Evolutionary conservation across 1,139 yeast species (phyloP).

Genomic region (Hansenula sp.): DNA sequence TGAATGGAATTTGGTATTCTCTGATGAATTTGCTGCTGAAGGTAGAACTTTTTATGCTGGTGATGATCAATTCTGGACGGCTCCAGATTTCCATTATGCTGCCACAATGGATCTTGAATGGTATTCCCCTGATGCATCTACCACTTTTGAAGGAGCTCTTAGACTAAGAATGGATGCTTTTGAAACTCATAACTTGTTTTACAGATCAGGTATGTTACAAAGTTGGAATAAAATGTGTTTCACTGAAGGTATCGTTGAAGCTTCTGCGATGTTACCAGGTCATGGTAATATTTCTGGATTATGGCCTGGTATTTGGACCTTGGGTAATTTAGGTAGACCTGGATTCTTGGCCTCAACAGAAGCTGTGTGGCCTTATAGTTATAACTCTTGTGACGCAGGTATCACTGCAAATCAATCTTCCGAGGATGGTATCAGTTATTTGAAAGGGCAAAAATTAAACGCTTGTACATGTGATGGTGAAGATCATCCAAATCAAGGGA

Average conservation of each 20-base stretch:
- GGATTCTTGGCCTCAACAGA: conserved; percentile 77
- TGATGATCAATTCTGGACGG: conserved; percentile 83
- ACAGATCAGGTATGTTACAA: conserved; percentile 83
- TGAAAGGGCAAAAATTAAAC: conserved; percentile 74
- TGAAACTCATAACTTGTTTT: conserved; percentile 64
- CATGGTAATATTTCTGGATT: conserved; percentile 66
- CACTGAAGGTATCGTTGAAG: conserved; percentile 69
- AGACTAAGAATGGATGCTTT: conserved; percentile 67
- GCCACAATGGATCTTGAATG: conserved; percentile 84
- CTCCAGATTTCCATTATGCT: conserved; percentile 70
- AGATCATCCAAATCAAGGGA: conserved; percentile 76
- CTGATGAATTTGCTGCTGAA: conserved; percentile 79
- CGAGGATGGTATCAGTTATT: conserved; percentile 72
- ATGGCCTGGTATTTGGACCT: conserved; percentile 92
- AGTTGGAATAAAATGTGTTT: conserved; percentile 82
- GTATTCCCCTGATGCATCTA: conserved; percentile 81
- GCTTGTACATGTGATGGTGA: conserved; percentile 71
- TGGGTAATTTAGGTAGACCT: conserved; percentile 83
- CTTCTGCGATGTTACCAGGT: conserved; percentile 69
- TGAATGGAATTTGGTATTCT: conserved; percentile 66
- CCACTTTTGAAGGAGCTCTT: conserved; percentile 65
- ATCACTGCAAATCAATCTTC: conserved; percentile 84
- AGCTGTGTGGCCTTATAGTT: conserved; percentile 90
- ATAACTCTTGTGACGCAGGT: conserved; percentile 79
- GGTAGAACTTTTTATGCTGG: conserved; percentile 82